Evolutionary conservation across 371 early-diverging fungal genomes (phyloP), one percentile per base, ranked within the genome.

Genomic region (Cokeromyces recurvatus): DNA sequence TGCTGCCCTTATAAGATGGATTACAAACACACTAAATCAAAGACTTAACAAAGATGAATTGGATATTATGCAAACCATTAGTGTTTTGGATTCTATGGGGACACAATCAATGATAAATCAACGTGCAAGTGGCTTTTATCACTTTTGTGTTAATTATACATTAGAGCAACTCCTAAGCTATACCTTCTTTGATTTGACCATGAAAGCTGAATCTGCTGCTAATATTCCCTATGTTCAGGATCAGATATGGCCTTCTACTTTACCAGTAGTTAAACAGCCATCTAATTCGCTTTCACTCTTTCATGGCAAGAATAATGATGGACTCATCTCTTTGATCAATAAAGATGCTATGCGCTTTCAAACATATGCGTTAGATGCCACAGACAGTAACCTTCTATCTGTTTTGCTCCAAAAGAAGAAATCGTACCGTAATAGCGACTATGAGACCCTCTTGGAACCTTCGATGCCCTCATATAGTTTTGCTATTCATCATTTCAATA

Each of bases 131-230:
- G 78, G 74, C 1, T 84, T 92, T 58, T 82, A 89, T 50, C 86
- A 92, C 35, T 71, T 95, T 40, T 78, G 90, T 32, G 73, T 81
- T 52, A 94, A 95, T 65, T 95, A 87, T 63, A 80, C 86, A 14
- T 84, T 85, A 42, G 95, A 93, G 63, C 74, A 86, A n/a, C 63
- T 92, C n/a, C 81, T 78, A 32, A 76, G 81, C 38, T 90, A 60
- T 31, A 11, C 49, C 4, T n/a, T n/a, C n/a, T 19, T 55, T 2
- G 29, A 53, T 32, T 37, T 43, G 2, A 46, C 43, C 6, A 42
- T 57, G 6, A 46, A 29, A 19, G 42, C 48, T 7, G 41, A 37
- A 6, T 39, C 53, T 20, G 27, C 14, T n/a, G 36, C 16, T 25
- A 55, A 62, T 27, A n/a, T 17, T 7, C 41, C 38, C 4, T 27